These are phyloP conservation scores for Sugiyamaella sp. DNA, from an alignment of 1,139 yeast species.

Conservation along the genomic window DNA sequence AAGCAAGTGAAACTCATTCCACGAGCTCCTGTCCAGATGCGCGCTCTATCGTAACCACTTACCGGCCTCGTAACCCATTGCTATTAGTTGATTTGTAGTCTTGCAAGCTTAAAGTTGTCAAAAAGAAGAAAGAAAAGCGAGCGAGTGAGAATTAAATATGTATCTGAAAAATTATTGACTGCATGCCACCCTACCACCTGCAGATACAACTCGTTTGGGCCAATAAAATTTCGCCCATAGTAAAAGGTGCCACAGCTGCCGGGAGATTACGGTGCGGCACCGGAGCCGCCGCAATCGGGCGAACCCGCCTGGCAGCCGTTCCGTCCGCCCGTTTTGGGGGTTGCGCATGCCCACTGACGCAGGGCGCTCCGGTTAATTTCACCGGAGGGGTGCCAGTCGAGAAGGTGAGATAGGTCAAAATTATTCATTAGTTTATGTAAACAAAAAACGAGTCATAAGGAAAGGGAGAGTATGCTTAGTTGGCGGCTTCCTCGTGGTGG, in stretches of 20 bases:
- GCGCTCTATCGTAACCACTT: conserved; percentile 14
- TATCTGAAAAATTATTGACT: conserved; percentile 11
- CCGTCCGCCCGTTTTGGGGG: neutral
- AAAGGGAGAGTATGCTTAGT: conserved; percentile 3
- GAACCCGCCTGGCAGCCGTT: neutral
- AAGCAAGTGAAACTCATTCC: neutral
- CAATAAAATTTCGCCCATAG: conserved; percentile 19
- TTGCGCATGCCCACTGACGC: neutral
- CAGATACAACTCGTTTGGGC: neutral
- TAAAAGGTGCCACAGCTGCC: conserved; percentile 6
- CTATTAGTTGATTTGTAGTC: conserved; percentile 9
- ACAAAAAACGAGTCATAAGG: conserved; percentile 14
- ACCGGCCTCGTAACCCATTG: conserved; percentile 28
- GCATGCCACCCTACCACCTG: conserved; percentile 2
- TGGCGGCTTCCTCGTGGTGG: conserved; percentile 1
- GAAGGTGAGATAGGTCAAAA: neutral
- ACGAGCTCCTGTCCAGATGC: no score
- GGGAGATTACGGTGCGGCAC: conserved; percentile 19
- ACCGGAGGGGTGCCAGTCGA: neutral
- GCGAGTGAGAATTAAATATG: conserved; percentile 7
- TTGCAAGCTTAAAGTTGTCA: conserved; percentile 8
- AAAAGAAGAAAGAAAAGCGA: neutral
- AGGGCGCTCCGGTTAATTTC: neutral
- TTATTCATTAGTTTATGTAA: conserved; percentile 9
- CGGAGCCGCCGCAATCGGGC: neutral